Percentiles rank a stretch among this genome's conserved stretches.
Evolutionary conservation across 352 stramenopile genomes (phyloP).

Genomic region (Plasmopara halstedii): DNA sequence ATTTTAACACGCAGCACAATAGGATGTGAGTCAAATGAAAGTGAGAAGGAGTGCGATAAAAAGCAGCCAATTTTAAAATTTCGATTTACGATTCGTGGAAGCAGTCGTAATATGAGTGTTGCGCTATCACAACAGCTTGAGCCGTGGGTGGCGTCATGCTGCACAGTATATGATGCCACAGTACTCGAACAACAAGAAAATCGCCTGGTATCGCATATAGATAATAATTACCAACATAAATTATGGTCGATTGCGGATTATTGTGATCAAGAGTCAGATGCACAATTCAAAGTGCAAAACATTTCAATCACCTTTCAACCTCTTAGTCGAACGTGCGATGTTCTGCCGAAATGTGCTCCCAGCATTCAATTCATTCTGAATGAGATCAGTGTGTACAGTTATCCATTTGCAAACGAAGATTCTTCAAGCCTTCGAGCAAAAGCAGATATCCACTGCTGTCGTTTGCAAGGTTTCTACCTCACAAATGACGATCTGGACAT

Average conservation of each 20-base stretch:
- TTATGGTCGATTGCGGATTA: conserved; percentile 6
- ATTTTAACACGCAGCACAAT: conserved; percentile 1
- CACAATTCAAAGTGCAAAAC: conserved; percentile 54
- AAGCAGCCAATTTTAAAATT: conserved; percentile 3
- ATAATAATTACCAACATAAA: not conserved
- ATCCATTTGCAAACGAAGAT: conserved; percentile 46
- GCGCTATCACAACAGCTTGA: conserved; percentile 14
- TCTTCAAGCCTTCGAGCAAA: conserved; percentile 54
- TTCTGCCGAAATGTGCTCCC: conserved; percentile 44
- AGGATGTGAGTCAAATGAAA: not conserved
- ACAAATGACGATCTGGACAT: conserved; percentile 12
- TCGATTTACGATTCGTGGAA: conserved; percentile 11
- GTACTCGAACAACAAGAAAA: not conserved
- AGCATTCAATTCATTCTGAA: conserved; percentile 35
- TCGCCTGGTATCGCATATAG: not conserved
- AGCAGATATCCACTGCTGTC: conserved; percentile 50
- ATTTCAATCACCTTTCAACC: conserved; percentile 29
- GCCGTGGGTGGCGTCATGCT: conserved; percentile 20
- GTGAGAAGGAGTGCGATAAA: conserved; percentile 2
- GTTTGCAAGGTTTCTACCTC: conserved; percentile 42
- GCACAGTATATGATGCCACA: conserved; percentile 6
- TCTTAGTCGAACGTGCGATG: conserved; percentile 26
- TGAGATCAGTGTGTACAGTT: conserved; percentile 45
- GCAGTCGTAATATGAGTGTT: conserved; percentile 15
- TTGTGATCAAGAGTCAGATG: conserved; percentile 35